Base-by-base conservation (phyloP, 2,329 filamentous ascomycete genomes). In the Sporothrix variecibatus region DNA sequence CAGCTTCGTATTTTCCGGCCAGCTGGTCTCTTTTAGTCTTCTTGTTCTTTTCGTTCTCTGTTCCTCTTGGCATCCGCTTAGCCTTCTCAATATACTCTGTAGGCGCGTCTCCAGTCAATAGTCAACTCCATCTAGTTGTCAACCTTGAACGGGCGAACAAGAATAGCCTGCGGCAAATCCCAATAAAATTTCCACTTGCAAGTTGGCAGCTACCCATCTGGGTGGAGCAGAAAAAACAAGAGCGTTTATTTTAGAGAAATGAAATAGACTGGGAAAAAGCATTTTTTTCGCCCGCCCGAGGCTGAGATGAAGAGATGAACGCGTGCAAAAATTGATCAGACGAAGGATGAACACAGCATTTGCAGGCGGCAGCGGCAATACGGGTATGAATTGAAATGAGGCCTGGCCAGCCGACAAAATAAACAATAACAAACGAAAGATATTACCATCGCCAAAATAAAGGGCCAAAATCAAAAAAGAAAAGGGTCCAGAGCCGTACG, bases 171-270 rank as follows among this genome's bases (percentile, higher is more conserved):
- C 60, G 34, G 60, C 31, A 43, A 40, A n/a, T 43, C 34, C 62
- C 62, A 65, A 28, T 65, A 65, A 40, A n/a, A 26, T 56, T 65
- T 9, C 31, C 34, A 62, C 3, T 20, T n/a, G n/a, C n/a, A n/a
- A n/a, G n/a, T n/a, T n/a, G n/a, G n/a, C n/a, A n/a, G n/a, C n/a
- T n/a, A n/a, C n/a, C n/a, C n/a, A n/a, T n/a, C n/a, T 11, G 6
- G 38, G 62, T 67, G 62, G 62, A 46, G 38, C 62, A 34, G 34
- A 34, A 34, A 34, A 20, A 43, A 56, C 51, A 5, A 56, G 23
- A 67, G 62, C 62, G 38, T 43, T n/a, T 67, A 65, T 65, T 65
- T 43, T 43, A 46, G 34, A 34, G 34, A 28, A 46, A 67, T 46
- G 62, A 67, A 49, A 49, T 43, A 43, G 12, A 49, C 43, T 49